phyloP scores from a whole-genome alignment of 495 filamentous ascomycete genomes.

The Penicillium turbatum region DNA sequence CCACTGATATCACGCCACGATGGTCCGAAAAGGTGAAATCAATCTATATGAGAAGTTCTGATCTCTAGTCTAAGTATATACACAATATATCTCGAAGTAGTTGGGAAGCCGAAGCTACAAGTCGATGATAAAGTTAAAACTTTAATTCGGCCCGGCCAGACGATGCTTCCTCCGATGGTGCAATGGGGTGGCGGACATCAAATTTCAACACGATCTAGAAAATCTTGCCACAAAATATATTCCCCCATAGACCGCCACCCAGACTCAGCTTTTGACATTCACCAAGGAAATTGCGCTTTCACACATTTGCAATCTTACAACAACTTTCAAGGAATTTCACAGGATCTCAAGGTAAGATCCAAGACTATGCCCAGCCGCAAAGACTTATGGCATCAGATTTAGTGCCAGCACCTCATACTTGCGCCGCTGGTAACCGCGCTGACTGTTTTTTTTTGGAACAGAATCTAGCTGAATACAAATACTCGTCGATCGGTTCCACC shows the following conservation, averaged over 20 bases:
- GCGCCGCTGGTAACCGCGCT: conserved; percentile 19
- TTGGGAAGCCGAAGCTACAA: too few relatives aligned
- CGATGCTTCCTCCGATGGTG: neutral
- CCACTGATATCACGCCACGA: too few relatives aligned
- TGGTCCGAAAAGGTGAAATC: too few relatives aligned
- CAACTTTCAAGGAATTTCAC: too few relatives aligned
- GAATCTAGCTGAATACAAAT: neutral
- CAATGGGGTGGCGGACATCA: neutral
- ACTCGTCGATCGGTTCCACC: neutral
- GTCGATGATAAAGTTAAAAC: neutral
- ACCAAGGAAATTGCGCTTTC: neutral
- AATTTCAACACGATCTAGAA: too few relatives aligned
- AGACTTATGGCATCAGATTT: conserved; percentile 36
- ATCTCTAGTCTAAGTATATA: too few relatives aligned
- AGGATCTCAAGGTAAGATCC: conserved; percentile 10
- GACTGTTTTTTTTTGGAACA: neutral
- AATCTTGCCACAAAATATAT: too few relatives aligned
- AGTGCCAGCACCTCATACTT: conserved; percentile 35
- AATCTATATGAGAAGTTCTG: too few relatives aligned
- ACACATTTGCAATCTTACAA: neutral
- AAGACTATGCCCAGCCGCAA: conserved; percentile 10
- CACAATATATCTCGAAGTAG: too few relatives aligned
- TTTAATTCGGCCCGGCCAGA: neutral
- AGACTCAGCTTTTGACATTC: too few relatives aligned
- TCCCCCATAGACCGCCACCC: too few relatives aligned